Conservation (phyloP, 2,329 filamentous ascomycete species). For the Seiridium unicorne region DNA sequence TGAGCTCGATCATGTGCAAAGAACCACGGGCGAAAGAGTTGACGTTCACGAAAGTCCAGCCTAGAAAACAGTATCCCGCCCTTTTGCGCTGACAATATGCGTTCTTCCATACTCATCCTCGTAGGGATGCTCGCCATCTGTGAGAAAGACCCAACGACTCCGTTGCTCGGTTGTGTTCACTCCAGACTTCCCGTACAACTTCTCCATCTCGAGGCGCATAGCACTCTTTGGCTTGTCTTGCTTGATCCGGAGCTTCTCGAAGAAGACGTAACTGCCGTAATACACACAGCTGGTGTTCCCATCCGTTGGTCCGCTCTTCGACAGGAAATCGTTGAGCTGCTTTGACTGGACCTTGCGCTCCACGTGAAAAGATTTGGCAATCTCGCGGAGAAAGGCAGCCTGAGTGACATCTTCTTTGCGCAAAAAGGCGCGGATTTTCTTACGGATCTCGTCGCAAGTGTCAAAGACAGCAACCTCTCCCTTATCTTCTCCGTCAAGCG, state of each 20-base stretch:
- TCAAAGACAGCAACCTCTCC: slow-evolving; percentile 50
- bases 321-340: slow-evolving; percentile 48
- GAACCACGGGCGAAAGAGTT: no score
- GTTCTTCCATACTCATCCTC: slow-evolving; percentile 15
- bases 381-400: slow-evolving; percentile 48
- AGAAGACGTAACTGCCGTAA: slow-evolving; percentile 56
- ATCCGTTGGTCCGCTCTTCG: slow-evolving; percentile 42
- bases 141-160: slow-evolving; percentile 4
- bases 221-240: slow-evolving; percentile 50
- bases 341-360: slow-evolving; percentile 37
- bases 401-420: slow-evolving; percentile 45
- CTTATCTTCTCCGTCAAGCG: slow-evolving; percentile 45
- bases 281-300: slow-evolving; percentile 49
- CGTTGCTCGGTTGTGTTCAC: slow-evolving; percentile 17
- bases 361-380: slow-evolving; percentile 39
- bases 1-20: no score
- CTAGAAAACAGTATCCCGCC: background rate
- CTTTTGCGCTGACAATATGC: slow-evolving; percentile 5
- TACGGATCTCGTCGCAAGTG: slow-evolving; percentile 56
- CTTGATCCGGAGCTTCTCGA: slow-evolving; percentile 55
- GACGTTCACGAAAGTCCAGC: background rate
- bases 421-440: slow-evolving; percentile 53
- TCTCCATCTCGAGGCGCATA: slow-evolving; percentile 51
- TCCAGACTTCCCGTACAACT: slow-evolving; percentile 21
- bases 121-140: slow-evolving; percentile 8